phyloP scores from a whole-genome alignment of 768 basidiomycete genomes.

The Chalciporus pseudorubinellus region DNA sequence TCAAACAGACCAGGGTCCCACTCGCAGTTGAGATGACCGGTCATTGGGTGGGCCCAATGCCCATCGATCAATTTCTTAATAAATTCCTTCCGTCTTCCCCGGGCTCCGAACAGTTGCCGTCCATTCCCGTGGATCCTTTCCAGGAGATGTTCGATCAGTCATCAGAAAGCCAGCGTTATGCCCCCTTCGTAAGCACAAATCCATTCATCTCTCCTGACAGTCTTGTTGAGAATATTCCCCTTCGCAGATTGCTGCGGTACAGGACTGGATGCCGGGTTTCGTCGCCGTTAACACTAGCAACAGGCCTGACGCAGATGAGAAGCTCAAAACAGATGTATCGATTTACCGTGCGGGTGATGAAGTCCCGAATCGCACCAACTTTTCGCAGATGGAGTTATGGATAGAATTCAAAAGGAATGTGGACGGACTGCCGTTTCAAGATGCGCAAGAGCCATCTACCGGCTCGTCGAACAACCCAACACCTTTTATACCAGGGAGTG shows the following conservation, averaged over 20 bases:
- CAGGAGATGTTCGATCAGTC: neutral
- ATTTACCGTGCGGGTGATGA: neutral
- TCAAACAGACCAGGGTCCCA: neutral
- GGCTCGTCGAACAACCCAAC: neutral
- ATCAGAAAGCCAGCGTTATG: neutral
- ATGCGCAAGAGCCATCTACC: neutral
- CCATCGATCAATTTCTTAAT: neutral
- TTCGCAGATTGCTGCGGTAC: neutral
- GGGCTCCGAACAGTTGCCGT: too few relatives aligned
- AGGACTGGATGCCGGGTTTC: neutral
- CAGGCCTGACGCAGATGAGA: neutral
- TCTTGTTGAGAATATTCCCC: neutral
- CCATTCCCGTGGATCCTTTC: neutral
- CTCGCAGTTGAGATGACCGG: neutral
- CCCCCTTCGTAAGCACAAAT: neutral
- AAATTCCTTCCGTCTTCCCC: neutral
- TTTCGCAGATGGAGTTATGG: conserved; percentile 1
- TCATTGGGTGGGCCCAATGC: neutral
- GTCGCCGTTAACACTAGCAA: conserved; percentile 1
- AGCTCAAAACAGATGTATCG: conserved; percentile 1
- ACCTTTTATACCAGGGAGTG: neutral
- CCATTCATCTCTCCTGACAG: neutral
- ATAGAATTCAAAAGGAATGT: too few relatives aligned
- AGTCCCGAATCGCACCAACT: neutral
- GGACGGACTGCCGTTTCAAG: neutral